Evolutionary conservation across 2,329 filamentous ascomycete genomes (phyloP).

Genomic region (Ceratocystis alfenasii): DNA sequence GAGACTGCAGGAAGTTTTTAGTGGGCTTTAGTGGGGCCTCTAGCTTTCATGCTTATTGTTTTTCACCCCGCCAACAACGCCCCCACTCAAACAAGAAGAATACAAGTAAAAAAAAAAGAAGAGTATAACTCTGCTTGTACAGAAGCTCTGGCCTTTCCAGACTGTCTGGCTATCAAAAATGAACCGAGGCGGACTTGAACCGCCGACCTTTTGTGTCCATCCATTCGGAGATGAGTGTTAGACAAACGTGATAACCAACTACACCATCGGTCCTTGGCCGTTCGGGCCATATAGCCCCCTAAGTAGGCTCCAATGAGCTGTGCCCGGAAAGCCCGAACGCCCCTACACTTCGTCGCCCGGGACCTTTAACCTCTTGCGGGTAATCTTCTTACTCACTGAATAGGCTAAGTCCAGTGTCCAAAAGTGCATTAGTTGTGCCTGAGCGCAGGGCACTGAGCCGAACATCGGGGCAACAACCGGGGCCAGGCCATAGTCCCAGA

Average conservation of each 20-base stretch:
- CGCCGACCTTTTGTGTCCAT: constrained; percentile 18
- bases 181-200: constrained; percentile 17
- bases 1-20: background rate
- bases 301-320: background rate
- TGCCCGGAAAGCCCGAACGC: background rate
- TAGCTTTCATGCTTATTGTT: background rate
- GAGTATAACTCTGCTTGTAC: background rate
- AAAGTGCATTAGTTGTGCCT: constrained; percentile 57
- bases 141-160: background rate
- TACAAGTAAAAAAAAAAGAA: background rate
- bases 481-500: constrained; percentile 51
- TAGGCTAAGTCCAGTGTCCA: constrained; percentile 60
- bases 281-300: background rate
- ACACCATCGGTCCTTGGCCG: constrained; percentile 15
- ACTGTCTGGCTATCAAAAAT: background rate
- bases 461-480: constrained; percentile 57
- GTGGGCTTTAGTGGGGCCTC: background rate
- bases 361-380: constrained; percentile 28
- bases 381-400: constrained; percentile 59
- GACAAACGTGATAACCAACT: constrained; percentile 18
- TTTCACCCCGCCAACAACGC: background rate
- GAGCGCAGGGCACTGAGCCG: constrained; percentile 53
- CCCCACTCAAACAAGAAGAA: background rate
- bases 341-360: constrained; percentile 4
- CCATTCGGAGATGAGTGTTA: constrained; percentile 8